A percentile compares a stretch with the other conserved stretches of the same genome.
These are phyloP conservation scores for Erigeron philadelphicus DNA, from an alignment of 140 eudicot genomes.

Conservation along the genomic window DNA sequence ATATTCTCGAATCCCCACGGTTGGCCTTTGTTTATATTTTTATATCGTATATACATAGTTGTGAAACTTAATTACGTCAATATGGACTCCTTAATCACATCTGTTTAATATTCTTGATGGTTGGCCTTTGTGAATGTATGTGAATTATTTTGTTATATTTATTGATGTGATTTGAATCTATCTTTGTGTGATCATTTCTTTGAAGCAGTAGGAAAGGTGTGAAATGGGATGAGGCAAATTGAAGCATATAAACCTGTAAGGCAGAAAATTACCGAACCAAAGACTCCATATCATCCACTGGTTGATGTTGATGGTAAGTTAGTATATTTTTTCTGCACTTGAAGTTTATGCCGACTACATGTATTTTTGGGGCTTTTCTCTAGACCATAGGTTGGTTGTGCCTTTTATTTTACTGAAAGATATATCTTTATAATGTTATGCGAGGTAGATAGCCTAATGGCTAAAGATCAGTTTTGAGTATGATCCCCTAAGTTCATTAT, in stretches of 20 bases:
- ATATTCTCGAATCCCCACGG: no score
- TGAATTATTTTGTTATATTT: neutral
- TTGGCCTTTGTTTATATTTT: no score
- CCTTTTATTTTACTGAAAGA: neutral
- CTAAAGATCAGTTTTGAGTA: neutral
- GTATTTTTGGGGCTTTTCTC: conserved; percentile 10
- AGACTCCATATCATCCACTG: conserved; percentile 97
- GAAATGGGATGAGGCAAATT: conserved; percentile 87
- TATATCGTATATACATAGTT: neutral
- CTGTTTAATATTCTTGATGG: neutral
- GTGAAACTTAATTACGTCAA: neutral
- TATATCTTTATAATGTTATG: conserved; percentile 4
- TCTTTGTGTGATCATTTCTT: conserved; percentile 12
- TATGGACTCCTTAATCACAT: neutral
- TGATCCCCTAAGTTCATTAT: neutral
- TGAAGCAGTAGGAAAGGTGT: conserved; percentile 57
- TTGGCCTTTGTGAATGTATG: neutral
- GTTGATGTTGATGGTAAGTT: conserved; percentile 67
- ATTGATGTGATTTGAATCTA: neutral
- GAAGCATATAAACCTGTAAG: conserved; percentile 92
- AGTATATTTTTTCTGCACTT: conserved; percentile 1
- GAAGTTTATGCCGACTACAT: neutral
- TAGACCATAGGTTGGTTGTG: conserved; percentile 14
- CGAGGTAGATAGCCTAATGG: neutral
- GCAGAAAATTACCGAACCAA: conserved; percentile 97